A percentile compares a stretch with the other conserved stretches of the same genome.
These are phyloP conservation scores for Trametes cinnabarina DNA, from an alignment of 768 basidiomycete genomes.

Conservation along the genomic window DNA sequence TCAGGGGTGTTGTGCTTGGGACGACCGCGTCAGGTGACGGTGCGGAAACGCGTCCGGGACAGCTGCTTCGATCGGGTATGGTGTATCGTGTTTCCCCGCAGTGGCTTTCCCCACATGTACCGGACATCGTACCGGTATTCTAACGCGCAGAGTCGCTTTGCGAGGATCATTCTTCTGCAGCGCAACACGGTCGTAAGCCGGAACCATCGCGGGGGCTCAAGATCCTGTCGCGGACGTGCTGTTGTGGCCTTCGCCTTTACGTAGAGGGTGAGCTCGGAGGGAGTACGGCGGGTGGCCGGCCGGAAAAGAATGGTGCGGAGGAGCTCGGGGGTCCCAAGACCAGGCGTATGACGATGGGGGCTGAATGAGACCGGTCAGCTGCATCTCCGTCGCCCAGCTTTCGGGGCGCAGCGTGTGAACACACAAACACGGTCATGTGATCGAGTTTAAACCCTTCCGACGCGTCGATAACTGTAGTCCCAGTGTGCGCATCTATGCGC, in stretches of 20 bases:
- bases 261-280: not conserved
- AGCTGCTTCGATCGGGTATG: conserved; percentile 5
- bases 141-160: not conserved
- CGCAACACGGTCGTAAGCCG: no score
- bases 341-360: conserved; percentile 4
- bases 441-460: not conserved
- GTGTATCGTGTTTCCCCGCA: not conserved
- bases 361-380: conserved; percentile 4
- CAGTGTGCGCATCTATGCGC: no score
- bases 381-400: not conserved
- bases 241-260: not conserved
- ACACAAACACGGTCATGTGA: not conserved
- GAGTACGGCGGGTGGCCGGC: not conserved
- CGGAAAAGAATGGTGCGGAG: conserved; percentile 1
- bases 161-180: no score
- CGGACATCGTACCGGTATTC: not conserved
- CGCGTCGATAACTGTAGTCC: not conserved
- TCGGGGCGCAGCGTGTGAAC: not conserved
- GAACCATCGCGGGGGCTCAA: no score
- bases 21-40: conserved; percentile 4
- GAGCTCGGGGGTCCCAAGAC: not conserved
- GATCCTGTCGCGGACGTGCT: not conserved
- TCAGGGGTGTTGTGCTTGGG: not conserved
- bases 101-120: no score
- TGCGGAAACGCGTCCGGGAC: not conserved